phyloP scores from a whole-genome alignment of 305 asterid species.

The Fraxinus paxiana region DNA sequence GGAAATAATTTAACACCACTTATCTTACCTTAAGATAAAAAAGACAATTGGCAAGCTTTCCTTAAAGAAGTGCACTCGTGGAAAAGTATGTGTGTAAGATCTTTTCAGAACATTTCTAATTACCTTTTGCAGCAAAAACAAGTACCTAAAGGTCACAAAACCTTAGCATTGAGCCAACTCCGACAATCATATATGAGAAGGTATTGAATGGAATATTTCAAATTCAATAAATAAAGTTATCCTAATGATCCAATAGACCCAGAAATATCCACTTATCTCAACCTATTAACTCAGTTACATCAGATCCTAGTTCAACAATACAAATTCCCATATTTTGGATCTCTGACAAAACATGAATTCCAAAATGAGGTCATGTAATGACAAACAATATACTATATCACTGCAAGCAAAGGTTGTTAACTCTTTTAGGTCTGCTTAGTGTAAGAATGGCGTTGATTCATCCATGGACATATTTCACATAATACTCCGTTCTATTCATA shows the following conservation, averaged over 20 bases:
- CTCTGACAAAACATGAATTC: neutral
- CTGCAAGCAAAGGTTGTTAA: neutral
- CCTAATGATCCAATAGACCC: neutral
- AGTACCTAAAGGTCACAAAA: neutral
- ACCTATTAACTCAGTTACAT: neutral
- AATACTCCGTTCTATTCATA: neutral
- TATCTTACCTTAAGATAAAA: neutral
- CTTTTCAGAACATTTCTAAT: neutral
- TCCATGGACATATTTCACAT: neutral
- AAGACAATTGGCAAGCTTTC: neutral
- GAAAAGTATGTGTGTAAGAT: neutral
- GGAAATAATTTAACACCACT: neutral
- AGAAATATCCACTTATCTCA: neutral
- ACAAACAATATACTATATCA: neutral
- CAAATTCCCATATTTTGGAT: neutral
- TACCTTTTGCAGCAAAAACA: neutral
- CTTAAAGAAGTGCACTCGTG: neutral
- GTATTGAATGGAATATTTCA: neutral
- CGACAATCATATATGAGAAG: neutral
- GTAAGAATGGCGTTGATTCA: neutral
- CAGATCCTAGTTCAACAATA: neutral
- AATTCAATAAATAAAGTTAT: neutral
- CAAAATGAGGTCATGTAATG: neutral
- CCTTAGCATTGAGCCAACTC: neutral
- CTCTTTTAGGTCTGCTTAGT: neutral